A percentile compares a stretch with the other conserved stretches of the same genome.
These are phyloP conservation scores for Psilocybe cyanescens DNA, from an alignment of 768 basidiomycete species.

Conservation along the genomic window DNA sequence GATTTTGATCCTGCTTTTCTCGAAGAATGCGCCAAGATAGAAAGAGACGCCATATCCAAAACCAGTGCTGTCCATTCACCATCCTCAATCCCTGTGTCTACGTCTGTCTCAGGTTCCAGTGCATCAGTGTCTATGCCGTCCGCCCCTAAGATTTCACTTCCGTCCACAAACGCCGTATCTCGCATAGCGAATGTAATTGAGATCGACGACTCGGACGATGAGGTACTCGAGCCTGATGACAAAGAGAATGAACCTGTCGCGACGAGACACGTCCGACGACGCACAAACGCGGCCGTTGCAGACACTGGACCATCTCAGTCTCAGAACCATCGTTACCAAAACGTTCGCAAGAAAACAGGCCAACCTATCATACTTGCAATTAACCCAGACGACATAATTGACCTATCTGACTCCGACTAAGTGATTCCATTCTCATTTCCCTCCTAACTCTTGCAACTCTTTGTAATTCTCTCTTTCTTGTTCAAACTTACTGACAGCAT, in stretches of 20 bases:
- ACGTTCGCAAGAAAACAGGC: conserved; percentile 19
- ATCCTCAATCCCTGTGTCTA: conserved; percentile 4
- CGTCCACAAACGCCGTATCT: background rate
- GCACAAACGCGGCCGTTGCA: conserved; percentile 26
- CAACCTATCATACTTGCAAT: conserved; percentile 24
- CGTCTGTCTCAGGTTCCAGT: conserved; percentile 1
- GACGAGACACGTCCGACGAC: conserved; percentile 51
- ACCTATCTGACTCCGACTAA: conserved; percentile 50
- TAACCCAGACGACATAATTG: conserved; percentile 52
- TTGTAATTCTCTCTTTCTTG: background rate
- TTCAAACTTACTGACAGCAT: background rate
- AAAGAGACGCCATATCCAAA: conserved; percentile 21
- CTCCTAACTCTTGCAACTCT: background rate
- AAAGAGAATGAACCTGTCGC: conserved; percentile 66
- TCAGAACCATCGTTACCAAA: background rate
- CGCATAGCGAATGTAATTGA: conserved; percentile 36
- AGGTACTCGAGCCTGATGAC: conserved; percentile 53
- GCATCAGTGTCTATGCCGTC: background rate
- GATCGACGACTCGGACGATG: conserved; percentile 42
- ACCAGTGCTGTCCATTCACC: background rate
- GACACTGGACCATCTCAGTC: background rate
- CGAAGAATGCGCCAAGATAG: conserved; percentile 32
- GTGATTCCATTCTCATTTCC: background rate
- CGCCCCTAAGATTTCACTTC: background rate
- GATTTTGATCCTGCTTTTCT: conserved; percentile 24